These are phyloP conservation scores for Fusarium torulosum DNA, from an alignment of 2,329 filamentous ascomycete genomes.

Conservation along the genomic window DNA sequence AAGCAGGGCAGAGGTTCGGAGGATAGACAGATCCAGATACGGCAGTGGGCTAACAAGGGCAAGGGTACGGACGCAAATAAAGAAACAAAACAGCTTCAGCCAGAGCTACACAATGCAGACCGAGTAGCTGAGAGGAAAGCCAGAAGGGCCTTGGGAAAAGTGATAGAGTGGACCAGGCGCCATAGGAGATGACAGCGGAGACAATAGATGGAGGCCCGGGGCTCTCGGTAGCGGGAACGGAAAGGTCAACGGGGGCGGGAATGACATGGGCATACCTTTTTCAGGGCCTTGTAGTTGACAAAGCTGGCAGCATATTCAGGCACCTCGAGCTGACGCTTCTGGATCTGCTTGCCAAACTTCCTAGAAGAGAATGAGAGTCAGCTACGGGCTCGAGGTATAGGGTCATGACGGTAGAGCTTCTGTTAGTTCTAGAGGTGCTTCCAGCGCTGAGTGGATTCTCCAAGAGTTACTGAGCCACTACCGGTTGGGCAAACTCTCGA, in stretches of 20 bases:
- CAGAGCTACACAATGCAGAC: conserved; percentile 20
- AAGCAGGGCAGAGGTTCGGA: conserved; percentile 23
- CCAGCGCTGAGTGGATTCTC: conserved; percentile 11
- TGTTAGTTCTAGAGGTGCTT: conserved; percentile 7
- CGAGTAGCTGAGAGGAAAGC: conserved; percentile 13
- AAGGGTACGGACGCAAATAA: conserved; percentile 14
- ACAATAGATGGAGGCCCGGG: conserved; percentile 28
- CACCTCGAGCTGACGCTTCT: conserved; percentile 98
- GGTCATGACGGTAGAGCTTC: conserved; percentile 3
- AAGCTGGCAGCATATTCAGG: conserved; percentile 99
- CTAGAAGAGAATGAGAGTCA: conserved; percentile 61
- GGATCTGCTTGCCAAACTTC: conserved; percentile 99
- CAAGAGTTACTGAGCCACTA: conserved; percentile 11
- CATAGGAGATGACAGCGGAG: conserved; percentile 45
- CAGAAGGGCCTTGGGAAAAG: conserved; percentile 25
- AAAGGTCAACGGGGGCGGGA: conserved; percentile 35
- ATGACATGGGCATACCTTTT: conserved; percentile 77
- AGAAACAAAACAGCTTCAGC: conserved; percentile 14
- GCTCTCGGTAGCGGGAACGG: conserved; percentile 39
- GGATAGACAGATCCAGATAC: conserved; percentile 3
- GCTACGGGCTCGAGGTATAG: conserved; percentile 9
- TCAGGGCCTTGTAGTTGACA: conserved; percentile 98
- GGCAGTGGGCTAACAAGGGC: conserved; percentile 13
- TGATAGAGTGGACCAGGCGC: conserved; percentile 31
- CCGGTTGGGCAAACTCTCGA: conserved; percentile 10